Base-by-base conservation (phyloP, 805 yeast genomes). In the Pichia rugopelliculosa region DNA sequence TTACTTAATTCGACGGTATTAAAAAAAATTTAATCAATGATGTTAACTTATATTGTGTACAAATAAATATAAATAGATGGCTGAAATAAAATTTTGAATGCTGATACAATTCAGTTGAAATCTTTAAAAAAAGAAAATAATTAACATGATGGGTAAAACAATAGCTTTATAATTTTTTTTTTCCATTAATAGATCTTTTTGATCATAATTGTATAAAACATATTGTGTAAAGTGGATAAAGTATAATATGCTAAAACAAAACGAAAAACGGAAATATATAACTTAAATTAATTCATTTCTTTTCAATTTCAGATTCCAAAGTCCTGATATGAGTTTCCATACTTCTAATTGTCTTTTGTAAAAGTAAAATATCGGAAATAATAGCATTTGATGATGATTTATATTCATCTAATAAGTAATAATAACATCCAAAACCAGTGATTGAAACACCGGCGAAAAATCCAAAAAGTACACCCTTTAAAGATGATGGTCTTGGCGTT, bases 381-480 rank as follows among this genome's bases (percentile, higher is more conserved):
- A 87, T 77, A 18, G 84, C 84, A 56, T 75, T 76, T 62, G 82
- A 85, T 56, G 91, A 77, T 51, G 75, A 71, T 62, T 82, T 80
- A 73, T 85, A 86, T 64, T 84, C 85, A 59, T 87, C 93, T 49
- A 86, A 66, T 55, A 86, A 71, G 66, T 86, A 87, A 64, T 79
- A 83, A 71, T 87, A 87, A 15, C 90, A 80, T 8, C 79, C 85
- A 47, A 75, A 76, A 3, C 95, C 90, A 17, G 95, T 84, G 52
- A 75, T 62, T 21, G 87, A 71, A 36, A 83, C 84, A 40, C 96
- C 96, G 26, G 81, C 70, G 46, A 87, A 73, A 66, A 87, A 88
- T 2, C 96, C 96, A 46, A 86, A 69, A 53, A 87, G 70, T 6
- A 76, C 77, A 17, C 71, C 70, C 51, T 56, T 65, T 45, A 66